A percentile compares a stretch with the other conserved stretches of the same genome.
Conservation (phyloP, 2,329 filamentous ascomycete species). For the Fusarium robinianum region DNA sequence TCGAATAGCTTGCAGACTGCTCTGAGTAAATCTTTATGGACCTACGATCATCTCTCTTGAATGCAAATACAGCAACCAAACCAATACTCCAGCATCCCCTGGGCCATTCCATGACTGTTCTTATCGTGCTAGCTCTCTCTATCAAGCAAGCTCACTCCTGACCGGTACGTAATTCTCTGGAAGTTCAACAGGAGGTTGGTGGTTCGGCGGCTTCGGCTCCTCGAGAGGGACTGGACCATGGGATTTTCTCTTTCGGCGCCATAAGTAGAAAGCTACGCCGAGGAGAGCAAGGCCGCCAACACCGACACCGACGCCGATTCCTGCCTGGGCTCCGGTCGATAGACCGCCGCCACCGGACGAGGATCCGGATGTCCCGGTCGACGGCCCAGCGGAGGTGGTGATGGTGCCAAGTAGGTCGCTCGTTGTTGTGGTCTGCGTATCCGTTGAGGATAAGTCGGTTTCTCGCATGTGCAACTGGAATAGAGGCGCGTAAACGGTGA, state of each 20-base stretch:
- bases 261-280: conserved; percentile 8
- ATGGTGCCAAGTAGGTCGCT: not conserved
- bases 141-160: no score
- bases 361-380: not conserved
- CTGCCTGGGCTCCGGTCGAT: conserved; percentile 24
- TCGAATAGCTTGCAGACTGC: no score
- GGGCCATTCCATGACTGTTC: no score
- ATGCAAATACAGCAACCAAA: no score
- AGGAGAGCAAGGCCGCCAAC: conserved; percentile 14
- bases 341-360: conserved; percentile 4
- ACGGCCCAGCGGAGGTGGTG: not conserved
- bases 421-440: conserved; percentile 8
- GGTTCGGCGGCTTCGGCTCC: conserved; percentile 1
- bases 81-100: no score
- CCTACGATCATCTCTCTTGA: no score
- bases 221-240: no score
- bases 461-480: conserved; percentile 39
- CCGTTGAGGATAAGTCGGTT: conserved; percentile 27
- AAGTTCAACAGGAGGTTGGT: no score
- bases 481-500: conserved; percentile 36
- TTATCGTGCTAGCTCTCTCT: no score
- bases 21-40: no score
- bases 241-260: conserved; percentile 4
- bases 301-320: conserved; percentile 18
- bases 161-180: no score